Percentiles rank a stretch among this genome's conserved stretches.
Conservation (phyloP, 2,329 filamentous ascomycete genomes). For the Neofusicoccum parvum region DNA sequence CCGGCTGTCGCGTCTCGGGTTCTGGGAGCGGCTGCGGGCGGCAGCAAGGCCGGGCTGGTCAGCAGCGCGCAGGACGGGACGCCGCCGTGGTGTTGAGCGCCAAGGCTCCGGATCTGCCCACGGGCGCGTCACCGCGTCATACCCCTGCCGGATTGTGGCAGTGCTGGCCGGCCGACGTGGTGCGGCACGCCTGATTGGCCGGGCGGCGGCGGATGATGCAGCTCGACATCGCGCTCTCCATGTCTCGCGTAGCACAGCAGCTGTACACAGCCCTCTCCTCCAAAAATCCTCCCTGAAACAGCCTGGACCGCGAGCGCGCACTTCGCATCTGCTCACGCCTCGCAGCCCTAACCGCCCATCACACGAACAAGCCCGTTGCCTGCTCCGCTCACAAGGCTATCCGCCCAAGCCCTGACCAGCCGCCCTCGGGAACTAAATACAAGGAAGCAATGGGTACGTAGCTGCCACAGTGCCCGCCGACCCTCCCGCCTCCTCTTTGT, state of each 20-base stretch:
- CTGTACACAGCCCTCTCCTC: conserved; percentile 2
- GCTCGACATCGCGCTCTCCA: background rate
- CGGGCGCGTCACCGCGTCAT: background rate
- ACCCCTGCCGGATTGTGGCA: conserved; percentile 10
- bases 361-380: background rate
- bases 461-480: background rate
- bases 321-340: background rate
- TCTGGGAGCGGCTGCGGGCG: background rate
- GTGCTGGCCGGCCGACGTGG: background rate
- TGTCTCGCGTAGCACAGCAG: conserved; percentile 2
- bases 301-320: background rate
- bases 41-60: background rate
- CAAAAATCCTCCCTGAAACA: conserved; percentile 13
- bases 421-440: background rate
- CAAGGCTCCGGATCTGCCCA: background rate
- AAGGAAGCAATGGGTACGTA: conserved; percentile 19
- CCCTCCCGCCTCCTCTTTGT: conserved; percentile 9
- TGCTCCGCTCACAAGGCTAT: background rate
- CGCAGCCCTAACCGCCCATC: background rate
- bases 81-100: background rate
- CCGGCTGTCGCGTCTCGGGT: background rate
- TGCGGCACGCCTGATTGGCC: background rate
- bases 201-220: conserved; percentile 3
- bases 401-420: background rate
- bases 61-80: too few species aligned